phyloP scores from a whole-genome alignment of 257 asterid species.

The Solanum pinnatisectum region DNA sequence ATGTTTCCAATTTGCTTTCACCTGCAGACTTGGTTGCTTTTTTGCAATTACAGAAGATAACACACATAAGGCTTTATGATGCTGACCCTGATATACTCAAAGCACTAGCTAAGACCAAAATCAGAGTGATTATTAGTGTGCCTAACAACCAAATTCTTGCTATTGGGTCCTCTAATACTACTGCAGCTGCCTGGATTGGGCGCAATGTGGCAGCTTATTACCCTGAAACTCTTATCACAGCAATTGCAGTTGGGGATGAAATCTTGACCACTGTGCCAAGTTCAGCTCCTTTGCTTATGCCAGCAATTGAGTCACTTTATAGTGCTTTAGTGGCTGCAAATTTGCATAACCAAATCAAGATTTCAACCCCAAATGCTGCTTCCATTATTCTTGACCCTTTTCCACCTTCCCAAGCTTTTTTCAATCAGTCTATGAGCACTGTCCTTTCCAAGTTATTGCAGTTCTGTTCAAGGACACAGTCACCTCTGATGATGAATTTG shows the following conservation, averaged over 20 bases:
- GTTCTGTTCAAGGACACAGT: conserved; percentile 65
- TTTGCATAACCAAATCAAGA: conserved; percentile 67
- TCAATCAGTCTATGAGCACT: conserved; percentile 63
- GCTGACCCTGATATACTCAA: conserved; percentile 63
- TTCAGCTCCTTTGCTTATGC: conserved; percentile 79
- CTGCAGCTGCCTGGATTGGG: conserved; percentile 92
- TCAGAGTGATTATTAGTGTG: conserved; percentile 73
- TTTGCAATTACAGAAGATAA: conserved; percentile 63
- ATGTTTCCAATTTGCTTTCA: conserved; percentile 55
- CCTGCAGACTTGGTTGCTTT: conserved; percentile 62
- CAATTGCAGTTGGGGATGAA: conserved; percentile 89
- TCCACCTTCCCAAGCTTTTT: conserved; percentile 94
- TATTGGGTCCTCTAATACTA: conserved; percentile 87
- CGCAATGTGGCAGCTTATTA: conserved; percentile 79
- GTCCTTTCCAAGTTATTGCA: conserved; percentile 54
- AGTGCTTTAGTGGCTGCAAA: conserved; percentile 80
- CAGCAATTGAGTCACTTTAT: conserved; percentile 89
- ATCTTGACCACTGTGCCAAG: conserved; percentile 71
- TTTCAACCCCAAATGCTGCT: conserved; percentile 80
- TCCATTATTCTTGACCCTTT: conserved; percentile 75
- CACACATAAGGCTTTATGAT: conserved; percentile 82
- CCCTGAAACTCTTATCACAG: conserved; percentile 77
- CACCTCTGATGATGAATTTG: conserved; percentile 97
- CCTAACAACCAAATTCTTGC: conserved; percentile 94
- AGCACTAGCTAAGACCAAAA: conserved; percentile 75